Evolutionary conservation across 106 monocot species (phyloP).

Genomic region (Narthecium ossifragum): DNA sequence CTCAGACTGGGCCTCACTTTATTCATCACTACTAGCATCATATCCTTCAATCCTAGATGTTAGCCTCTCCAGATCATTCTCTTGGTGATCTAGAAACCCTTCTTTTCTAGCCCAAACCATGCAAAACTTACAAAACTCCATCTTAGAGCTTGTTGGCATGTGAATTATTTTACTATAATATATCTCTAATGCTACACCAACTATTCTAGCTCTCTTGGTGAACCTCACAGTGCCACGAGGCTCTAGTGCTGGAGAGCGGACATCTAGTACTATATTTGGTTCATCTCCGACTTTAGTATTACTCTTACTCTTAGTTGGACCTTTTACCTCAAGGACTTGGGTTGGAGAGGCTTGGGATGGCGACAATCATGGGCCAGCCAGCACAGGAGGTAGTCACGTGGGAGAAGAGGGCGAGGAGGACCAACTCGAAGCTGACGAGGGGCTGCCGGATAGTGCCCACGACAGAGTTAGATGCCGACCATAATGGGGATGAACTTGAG

Average conservation of each 20-base stretch:
- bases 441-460: conserved; percentile 28
- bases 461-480: conserved; percentile 49
- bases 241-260: conserved; percentile 46
- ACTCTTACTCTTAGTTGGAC: conserved; percentile 4
- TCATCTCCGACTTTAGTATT: conserved; percentile 3
- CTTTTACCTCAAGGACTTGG: conserved; percentile 38
- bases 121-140: conserved; percentile 62
- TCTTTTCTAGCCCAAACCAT: conserved; percentile 37
- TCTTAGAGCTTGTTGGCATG: conserved; percentile 54
- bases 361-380: conserved; percentile 22
- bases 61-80: no score
- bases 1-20: background rate
- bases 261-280: no score
- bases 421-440: conserved; percentile 67
- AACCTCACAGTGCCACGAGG: conserved; percentile 53
- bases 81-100: background rate
- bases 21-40: background rate
- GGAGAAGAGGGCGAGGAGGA: conserved; percentile 64
- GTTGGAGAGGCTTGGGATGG: conserved; percentile 27
- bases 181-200: conserved; percentile 54
- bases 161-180: conserved; percentile 46
- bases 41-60: background rate
- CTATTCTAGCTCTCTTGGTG: conserved; percentile 47
- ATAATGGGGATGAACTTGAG: conserved; percentile 51
- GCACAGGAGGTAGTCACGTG: conserved; percentile 41